Evolutionary conservation across 208 protist genomes (phyloP).

Genomic region (Phytomonas francai): DNA sequence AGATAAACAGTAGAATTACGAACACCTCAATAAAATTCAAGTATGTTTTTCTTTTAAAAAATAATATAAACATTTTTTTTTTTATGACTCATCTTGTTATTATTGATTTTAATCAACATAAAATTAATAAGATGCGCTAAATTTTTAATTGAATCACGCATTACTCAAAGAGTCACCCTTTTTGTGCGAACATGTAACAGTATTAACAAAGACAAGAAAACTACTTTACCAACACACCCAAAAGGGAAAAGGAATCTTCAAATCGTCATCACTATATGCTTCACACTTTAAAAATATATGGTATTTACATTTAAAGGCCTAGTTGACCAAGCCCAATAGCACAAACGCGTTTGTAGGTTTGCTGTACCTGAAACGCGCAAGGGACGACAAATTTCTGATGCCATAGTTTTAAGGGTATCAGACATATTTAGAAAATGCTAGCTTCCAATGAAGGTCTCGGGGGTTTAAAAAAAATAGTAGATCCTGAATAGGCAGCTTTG

Average conservation of each 20-base stretch:
- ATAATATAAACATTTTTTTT: background rate
- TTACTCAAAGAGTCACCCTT: background rate
- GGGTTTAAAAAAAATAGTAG: background rate
- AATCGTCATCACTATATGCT: background rate
- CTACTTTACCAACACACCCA: background rate
- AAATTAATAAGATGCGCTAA: background rate
- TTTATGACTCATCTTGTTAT: background rate
- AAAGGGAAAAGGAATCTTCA: background rate
- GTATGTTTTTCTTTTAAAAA: background rate
- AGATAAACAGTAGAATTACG: constrained; percentile 1
- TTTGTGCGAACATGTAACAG: background rate
- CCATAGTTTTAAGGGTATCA: background rate
- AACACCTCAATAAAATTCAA: background rate
- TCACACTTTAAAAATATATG: background rate
- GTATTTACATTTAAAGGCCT: background rate
- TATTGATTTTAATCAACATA: constrained; percentile 6
- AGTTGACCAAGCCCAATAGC: background rate
- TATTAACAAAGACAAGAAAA: background rate
- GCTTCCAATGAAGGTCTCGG: background rate
- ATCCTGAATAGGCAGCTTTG: background rate
- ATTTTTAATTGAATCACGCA: constrained; percentile 5
- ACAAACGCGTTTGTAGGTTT: background rate
- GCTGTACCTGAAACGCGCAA: background rate
- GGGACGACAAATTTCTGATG: background rate
- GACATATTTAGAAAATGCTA: background rate